Evolutionary conservation across 805 yeast species (phyloP).

Genomic region (Teunomyces funiuensis): DNA sequence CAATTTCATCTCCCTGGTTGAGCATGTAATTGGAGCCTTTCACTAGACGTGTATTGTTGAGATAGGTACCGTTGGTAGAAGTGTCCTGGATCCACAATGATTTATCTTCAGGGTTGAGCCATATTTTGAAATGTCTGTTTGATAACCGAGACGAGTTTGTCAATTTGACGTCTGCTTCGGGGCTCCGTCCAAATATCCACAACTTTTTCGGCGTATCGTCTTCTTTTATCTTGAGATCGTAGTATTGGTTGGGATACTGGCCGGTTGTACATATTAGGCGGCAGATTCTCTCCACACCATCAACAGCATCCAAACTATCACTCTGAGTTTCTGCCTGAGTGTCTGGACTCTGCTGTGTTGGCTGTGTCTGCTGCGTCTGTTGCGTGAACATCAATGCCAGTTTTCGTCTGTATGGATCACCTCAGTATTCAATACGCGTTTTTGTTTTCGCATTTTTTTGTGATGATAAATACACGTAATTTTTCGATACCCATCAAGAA

Average conservation of each 20-base stretch:
- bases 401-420: not conserved
- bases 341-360: constrained; percentile 6
- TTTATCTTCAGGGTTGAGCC: constrained; percentile 60
- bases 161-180: constrained; percentile 61
- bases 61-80: constrained; percentile 90
- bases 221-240: constrained; percentile 42
- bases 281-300: constrained; percentile 43
- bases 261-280: constrained; percentile 62
- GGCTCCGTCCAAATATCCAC: constrained; percentile 79
- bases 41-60: constrained; percentile 71
- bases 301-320: constrained; percentile 37
- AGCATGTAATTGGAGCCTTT: constrained; percentile 78
- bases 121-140: constrained; percentile 68
- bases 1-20: constrained; percentile 89
- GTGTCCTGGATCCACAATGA: constrained; percentile 65
- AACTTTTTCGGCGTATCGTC: constrained; percentile 24
- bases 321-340: constrained; percentile 20
- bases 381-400: not conserved
- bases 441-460: not conserved
- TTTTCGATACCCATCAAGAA: too few relatives aligned
- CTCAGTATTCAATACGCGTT: constrained; percentile 3
- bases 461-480: not conserved
- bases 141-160: constrained; percentile 64
- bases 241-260: constrained; percentile 38
- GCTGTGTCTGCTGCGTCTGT: constrained; percentile 6